Evolutionary conservation across 2,329 filamentous ascomycete genomes (phyloP), one percentile per base, ranked within the genome.

Genomic region (Trichoderma harzianum): DNA sequence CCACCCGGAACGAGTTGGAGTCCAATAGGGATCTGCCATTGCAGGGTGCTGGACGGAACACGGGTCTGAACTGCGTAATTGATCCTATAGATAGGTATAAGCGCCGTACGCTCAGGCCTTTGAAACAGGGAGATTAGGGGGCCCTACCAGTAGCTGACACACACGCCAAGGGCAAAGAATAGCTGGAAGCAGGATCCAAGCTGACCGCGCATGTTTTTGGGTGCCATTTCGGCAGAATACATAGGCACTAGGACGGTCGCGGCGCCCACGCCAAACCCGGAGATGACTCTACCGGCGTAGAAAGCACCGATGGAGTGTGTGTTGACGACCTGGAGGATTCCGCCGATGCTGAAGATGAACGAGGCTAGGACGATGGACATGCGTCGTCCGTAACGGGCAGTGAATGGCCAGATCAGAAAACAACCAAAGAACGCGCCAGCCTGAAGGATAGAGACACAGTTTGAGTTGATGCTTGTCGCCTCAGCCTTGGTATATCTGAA

Each of bases 1-100:
- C 86, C 76, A 1, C 88, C 87, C 0, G 88, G 88, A 2, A 89
- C 80, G 36, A 84, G 85, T 77, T 91, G 89, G 73, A 89, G 82
- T 26, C 84, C 84, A 10, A 90, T 81, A 0, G 88, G 88, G 1
- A 90, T 83, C n/a, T 89, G 85, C 80, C 86, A 90, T 63, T 43
- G 14, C 55, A 58, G 7, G 26, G 55, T 58, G 26, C 55, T 58
- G 26, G 55, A 58, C 26, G 26, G 26, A 58, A 58, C 55, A 58
- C 55, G 55, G 55, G 55, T 58, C 55, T 58, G 24, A 11, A 58
- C 55, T 58, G 55, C 55, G 55, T 58, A 58, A 58, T 58, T 58
- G 55, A 58, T 30, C 55, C 55, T 58, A 58, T 58, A 58, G 24
- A 30, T 58, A n/a, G 55, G 55, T 58, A 58, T 58, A 30, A 58